These are phyloP conservation scores for Lactifluus volemus DNA, from an alignment of 768 basidiomycete genomes.

Conservation along the genomic window DNA sequence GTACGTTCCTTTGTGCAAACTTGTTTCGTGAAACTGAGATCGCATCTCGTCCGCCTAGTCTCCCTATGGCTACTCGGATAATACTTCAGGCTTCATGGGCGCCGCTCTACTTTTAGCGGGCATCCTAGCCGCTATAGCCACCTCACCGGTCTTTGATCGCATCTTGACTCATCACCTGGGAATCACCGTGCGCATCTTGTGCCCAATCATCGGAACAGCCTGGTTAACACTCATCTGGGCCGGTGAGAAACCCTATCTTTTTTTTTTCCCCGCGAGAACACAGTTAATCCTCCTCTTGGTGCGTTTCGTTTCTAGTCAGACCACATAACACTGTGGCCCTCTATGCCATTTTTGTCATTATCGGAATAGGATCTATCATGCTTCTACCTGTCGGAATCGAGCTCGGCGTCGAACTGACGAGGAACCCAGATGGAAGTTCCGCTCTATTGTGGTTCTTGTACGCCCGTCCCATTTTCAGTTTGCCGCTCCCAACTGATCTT, in stretches of 20 bases:
- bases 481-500: not conserved
- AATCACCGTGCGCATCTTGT: conserved; percentile 45
- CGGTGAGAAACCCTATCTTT: conserved; percentile 32
- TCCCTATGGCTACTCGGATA: conserved; percentile 63
- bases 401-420: conserved; percentile 69
- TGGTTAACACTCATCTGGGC: conserved; percentile 82
- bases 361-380: conserved; percentile 57
- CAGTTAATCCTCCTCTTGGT: not conserved
- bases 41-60: conserved; percentile 32
- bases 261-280: not conserved
- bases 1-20: conserved; percentile 31
- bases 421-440: conserved; percentile 70
- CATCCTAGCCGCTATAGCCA: conserved; percentile 54
- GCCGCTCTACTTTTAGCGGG: conserved; percentile 62
- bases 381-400: conserved; percentile 74
- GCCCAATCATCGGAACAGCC: conserved; percentile 49
- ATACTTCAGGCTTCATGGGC: conserved; percentile 62
- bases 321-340: conserved; percentile 51
- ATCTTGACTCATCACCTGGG: conserved; percentile 71
- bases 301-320: conserved; percentile 38
- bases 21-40: not conserved
- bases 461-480: conserved; percentile 21
- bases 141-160: conserved; percentile 73
- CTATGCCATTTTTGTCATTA: conserved; percentile 57
- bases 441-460: conserved; percentile 71